Percentiles rank a stretch among this genome's conserved stretches.
These are phyloP conservation scores for Mucor piriformis DNA, from an alignment of 371 early-diverging fungal genomes.

Conservation along the genomic window DNA sequence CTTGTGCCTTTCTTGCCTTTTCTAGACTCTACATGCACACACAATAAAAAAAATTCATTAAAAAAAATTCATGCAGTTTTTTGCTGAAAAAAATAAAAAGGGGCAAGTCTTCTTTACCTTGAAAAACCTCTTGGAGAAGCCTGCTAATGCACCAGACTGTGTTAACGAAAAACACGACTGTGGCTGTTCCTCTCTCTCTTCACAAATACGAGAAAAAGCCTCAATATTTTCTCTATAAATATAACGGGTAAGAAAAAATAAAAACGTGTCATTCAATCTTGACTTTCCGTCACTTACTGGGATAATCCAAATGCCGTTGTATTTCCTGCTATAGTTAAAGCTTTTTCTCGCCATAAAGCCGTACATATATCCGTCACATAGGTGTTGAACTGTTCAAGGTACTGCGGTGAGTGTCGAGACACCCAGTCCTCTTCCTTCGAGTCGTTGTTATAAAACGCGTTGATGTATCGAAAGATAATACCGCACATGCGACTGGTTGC, in stretches of 20 bases:
- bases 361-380: conserved; percentile 64
- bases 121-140: conserved; percentile 51
- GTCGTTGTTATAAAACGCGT: conserved; percentile 46
- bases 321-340: conserved; percentile 42
- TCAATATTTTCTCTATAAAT: conserved; percentile 32
- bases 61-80: background rate
- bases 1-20: conserved; percentile 11
- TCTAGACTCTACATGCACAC: conserved; percentile 1
- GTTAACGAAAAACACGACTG: conserved; percentile 48
- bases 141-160: conserved; percentile 48
- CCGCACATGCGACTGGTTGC: conserved; percentile 60
- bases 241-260: conserved; percentile 2
- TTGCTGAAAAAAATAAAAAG: background rate
- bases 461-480: conserved; percentile 52
- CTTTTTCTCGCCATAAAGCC: conserved; percentile 55
- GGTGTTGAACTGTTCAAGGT: conserved; percentile 58
- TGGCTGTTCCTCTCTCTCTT: conserved; percentile 35
- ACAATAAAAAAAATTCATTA: background rate
- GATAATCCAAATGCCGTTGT: conserved; percentile 46
- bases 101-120: conserved; percentile 17
- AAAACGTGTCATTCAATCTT: too few relatives aligned
- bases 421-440: conserved; percentile 29
- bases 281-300: conserved; percentile 40
- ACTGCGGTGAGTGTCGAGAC: conserved; percentile 44
- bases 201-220: conserved; percentile 30